Conservation (phyloP, 179 eudicot species). For the Camellia oleifera region DNA sequence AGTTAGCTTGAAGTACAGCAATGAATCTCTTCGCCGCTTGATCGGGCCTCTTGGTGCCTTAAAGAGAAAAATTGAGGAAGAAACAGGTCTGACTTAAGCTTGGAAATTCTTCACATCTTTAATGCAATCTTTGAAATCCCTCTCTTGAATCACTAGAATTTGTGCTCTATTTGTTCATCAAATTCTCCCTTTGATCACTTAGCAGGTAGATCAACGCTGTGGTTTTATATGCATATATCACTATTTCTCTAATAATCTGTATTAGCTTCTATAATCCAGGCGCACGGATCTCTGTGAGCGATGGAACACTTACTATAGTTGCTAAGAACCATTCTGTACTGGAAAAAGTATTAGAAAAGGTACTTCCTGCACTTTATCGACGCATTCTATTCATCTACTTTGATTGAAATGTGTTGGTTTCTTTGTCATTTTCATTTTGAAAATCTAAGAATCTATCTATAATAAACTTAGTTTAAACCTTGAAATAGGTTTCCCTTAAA, state of each 20-base stretch:
- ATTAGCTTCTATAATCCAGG: constrained; percentile 23
- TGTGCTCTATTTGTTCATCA: background rate
- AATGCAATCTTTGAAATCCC: background rate
- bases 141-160: background rate
- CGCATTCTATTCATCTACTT: background rate
- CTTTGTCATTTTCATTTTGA: background rate
- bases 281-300: constrained; percentile 60
- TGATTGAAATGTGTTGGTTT: background rate
- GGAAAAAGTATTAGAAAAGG: constrained; percentile 60
- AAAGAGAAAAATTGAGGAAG: constrained; percentile 85
- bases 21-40: constrained; percentile 82
- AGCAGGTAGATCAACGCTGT: background rate
- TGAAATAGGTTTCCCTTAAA: too few relatives aligned
- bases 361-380: constrained; percentile 6
- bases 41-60: constrained; percentile 89
- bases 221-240: background rate
- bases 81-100: constrained; percentile 60
- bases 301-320: constrained; percentile 51
- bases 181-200: background rate
- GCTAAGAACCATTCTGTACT: constrained; percentile 50
- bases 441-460: too few relatives aligned
- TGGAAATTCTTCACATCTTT: background rate
- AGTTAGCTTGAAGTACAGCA: constrained; percentile 78
- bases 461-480: too few relatives aligned
- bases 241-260: background rate